phyloP scores from a whole-genome alignment of 1,284 basidiomycete species.

The Sphagnurus paluster region DNA sequence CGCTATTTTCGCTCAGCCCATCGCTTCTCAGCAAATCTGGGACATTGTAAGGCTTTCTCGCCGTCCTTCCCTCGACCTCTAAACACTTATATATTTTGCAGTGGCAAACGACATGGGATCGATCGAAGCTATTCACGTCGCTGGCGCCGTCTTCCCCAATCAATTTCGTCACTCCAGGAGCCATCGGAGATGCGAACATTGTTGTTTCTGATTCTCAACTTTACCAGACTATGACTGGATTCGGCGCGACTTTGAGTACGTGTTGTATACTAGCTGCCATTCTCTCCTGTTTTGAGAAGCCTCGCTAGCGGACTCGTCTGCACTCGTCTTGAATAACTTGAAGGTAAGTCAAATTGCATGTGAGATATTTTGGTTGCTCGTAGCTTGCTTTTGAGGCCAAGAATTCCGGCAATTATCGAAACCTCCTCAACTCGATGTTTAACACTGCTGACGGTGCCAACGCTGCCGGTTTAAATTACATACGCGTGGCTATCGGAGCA shows the following conservation, averaged over 20 bases:
- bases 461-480: slow-evolving; percentile 49
- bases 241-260: slow-evolving; percentile 51
- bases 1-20: slow-evolving; percentile 5
- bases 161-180: slow-evolving; percentile 48
- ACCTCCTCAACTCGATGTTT: slow-evolving; percentile 46
- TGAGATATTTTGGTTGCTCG: neutral
- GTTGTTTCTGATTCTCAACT: slow-evolving; percentile 41
- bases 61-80: neutral
- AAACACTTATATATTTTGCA: slow-evolving; percentile 24
- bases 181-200: slow-evolving; percentile 47
- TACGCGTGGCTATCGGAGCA: slow-evolving; percentile 53
- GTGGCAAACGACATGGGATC: slow-evolving; percentile 69
- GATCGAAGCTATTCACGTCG: slow-evolving; percentile 47
- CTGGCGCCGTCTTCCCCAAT: slow-evolving; percentile 48
- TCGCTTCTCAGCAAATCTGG: slow-evolving; percentile 41
- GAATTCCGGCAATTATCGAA: slow-evolving; percentile 47
- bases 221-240: slow-evolving; percentile 50
- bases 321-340: slow-evolving; percentile 45
- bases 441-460: slow-evolving; percentile 46
- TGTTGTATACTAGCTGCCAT: slow-evolving; percentile 1
- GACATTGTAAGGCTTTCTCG: slow-evolving; percentile 36
- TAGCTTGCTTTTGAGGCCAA: slow-evolving; percentile 26
- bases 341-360: slow-evolving; percentile 35
- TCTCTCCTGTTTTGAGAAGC: slow-evolving; percentile 1
- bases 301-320: slow-evolving; percentile 51